phyloP scores from a whole-genome alignment of 768 basidiomycete genomes.

The Russula vinacea region DNA sequence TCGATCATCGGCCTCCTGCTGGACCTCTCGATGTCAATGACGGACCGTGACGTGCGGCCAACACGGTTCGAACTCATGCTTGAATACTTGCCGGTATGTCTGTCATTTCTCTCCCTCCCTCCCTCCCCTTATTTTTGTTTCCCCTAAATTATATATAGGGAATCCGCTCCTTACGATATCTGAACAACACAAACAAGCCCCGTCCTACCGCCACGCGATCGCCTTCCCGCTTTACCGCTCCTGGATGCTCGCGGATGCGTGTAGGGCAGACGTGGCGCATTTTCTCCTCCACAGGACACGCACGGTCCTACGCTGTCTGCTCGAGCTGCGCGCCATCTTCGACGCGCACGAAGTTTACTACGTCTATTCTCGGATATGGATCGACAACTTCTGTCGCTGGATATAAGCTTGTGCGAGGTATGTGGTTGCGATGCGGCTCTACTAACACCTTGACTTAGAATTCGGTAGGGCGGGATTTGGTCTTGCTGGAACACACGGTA shows the following conservation, averaged over 20 bases:
- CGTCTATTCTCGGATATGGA: conserved; percentile 83
- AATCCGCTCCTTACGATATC: too few relatives aligned
- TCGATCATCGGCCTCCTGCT: too few relatives aligned
- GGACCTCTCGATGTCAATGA: too few relatives aligned
- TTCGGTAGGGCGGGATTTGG: conserved; percentile 67
- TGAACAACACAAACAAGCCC: too few relatives aligned
- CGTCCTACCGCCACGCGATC: conserved; percentile 72
- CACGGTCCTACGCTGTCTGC: conserved; percentile 57
- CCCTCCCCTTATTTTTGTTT: too few relatives aligned
- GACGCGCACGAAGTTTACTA: conserved; percentile 86
- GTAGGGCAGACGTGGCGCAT: conserved; percentile 58
- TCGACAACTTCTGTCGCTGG: conserved; percentile 86
- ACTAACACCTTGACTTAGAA: background rate
- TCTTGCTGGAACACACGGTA: conserved; percentile 59
- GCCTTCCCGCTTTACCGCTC: conserved; percentile 79
- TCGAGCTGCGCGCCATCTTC: conserved; percentile 69
- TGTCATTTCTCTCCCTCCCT: too few relatives aligned
- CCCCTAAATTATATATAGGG: too few relatives aligned
- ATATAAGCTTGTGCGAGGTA: conserved; percentile 66
- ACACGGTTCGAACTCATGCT: too few relatives aligned
- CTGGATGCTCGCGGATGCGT: conserved; percentile 67
- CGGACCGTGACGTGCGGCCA: too few relatives aligned
- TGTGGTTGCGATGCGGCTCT: background rate
- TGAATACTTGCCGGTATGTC: too few relatives aligned
- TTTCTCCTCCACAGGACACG: conserved; percentile 61